Conservation (phyloP, 139 green algal species). For the Chlorella sp. region DNA sequence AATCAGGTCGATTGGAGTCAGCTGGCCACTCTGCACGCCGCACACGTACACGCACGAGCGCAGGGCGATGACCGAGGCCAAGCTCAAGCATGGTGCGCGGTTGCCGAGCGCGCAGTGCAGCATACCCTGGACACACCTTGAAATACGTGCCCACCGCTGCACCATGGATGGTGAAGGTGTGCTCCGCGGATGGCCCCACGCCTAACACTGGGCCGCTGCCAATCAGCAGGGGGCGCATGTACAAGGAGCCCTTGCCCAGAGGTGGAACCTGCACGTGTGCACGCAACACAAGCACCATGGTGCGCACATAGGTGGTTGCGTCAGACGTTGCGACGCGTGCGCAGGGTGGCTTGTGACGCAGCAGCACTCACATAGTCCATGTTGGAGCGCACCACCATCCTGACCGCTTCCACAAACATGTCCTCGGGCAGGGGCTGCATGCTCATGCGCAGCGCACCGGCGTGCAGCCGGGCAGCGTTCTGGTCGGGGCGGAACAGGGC, state of each 20-base stretch:
- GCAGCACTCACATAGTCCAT: constrained; percentile 33
- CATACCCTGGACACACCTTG: constrained; percentile 86
- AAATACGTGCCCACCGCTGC: constrained; percentile 95
- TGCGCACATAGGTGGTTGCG: too few species aligned
- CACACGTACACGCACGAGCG: background rate
- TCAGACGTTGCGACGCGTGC: too few species aligned
- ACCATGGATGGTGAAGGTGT: constrained; percentile 86
- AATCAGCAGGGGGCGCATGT: constrained; percentile 91
- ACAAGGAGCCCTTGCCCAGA: constrained; percentile 88
- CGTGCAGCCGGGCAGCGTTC: constrained; percentile 29
- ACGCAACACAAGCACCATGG: too few species aligned
- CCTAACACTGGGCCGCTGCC: constrained; percentile 91
- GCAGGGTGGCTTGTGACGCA: too few species aligned
- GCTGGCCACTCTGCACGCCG: constrained; percentile 68
- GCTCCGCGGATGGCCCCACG: constrained; percentile 81
- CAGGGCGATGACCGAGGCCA: too few species aligned
- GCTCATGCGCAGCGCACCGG: constrained; percentile 3
- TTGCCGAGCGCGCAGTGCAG: too few species aligned
- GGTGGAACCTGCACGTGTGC: constrained; percentile 55
- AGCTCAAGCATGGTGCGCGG: too few species aligned
- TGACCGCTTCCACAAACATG: constrained; percentile 77
- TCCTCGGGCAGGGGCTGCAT: constrained; percentile 81
- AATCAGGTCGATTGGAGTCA: too few species aligned
- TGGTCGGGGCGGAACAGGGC: constrained; percentile 74
- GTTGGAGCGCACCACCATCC: constrained; percentile 64